phyloP scores from a whole-genome alignment of 257 asterid species.

The Avicennia marina region DNA sequence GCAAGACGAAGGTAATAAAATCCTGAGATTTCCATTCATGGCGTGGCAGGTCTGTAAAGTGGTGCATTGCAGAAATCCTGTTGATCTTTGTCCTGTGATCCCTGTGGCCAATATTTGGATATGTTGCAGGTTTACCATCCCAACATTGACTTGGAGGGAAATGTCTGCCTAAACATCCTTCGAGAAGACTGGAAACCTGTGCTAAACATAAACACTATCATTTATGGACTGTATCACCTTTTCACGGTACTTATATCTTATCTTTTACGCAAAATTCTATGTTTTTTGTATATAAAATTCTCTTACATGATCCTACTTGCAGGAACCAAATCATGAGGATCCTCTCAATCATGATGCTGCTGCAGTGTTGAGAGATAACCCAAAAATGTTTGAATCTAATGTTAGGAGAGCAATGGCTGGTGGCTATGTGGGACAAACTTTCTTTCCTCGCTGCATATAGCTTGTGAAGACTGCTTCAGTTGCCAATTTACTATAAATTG shows the following conservation, averaged over 20 bases:
- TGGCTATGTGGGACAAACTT: conserved; percentile 86
- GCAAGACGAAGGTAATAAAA: conserved; percentile 87
- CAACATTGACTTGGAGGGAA: conserved; percentile 93
- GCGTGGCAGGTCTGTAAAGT: background rate
- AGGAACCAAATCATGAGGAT: conserved; percentile 98
- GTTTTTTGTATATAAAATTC: background rate
- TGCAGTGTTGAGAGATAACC: conserved; percentile 81
- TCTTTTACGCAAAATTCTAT: background rate
- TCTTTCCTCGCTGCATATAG: conserved; percentile 72
- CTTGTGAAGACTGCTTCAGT: conserved; percentile 25
- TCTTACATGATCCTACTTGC: conserved; percentile 22
- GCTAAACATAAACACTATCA: conserved; percentile 81
- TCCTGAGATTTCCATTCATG: background rate
- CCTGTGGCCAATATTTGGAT: background rate
- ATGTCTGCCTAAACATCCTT: conserved; percentile 95
- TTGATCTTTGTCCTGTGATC: background rate
- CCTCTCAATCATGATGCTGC: conserved; percentile 98
- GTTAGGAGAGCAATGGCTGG: conserved; percentile 91
- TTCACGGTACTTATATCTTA: conserved; percentile 59
- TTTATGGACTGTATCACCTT: conserved; percentile 86
- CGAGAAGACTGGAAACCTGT: conserved; percentile 99
- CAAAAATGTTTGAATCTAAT: conserved; percentile 75
- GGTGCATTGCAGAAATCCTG: background rate
- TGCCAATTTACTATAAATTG: conserved; percentile 14
- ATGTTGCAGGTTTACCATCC: conserved; percentile 86